phyloP scores from a whole-genome alignment of 495 filamentous ascomycete species.

The Neurospora sp. region DNA sequence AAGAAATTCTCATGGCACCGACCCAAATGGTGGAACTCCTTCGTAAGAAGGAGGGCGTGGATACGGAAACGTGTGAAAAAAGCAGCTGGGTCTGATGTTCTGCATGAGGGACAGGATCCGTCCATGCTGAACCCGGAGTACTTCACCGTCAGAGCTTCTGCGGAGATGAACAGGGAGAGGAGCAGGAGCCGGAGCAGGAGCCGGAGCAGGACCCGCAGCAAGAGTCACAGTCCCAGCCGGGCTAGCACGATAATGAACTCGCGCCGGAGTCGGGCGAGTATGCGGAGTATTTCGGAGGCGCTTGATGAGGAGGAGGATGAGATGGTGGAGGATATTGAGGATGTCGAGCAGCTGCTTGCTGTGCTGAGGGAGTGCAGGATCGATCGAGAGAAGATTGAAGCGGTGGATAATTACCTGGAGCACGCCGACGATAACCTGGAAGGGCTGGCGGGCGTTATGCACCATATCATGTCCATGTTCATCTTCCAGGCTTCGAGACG shows the following conservation, averaged over 20 bases:
- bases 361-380: conserved; percentile 59
- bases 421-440: conserved; percentile 69
- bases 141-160: conserved; percentile 62
- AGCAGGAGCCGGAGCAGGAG: conserved; percentile 25
- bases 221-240: conserved; percentile 5
- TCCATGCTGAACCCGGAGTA: conserved; percentile 74
- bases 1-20: conserved; percentile 81
- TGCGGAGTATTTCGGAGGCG: not conserved
- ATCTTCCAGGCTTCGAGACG: conserved; percentile 83
- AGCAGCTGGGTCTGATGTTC: conserved; percentile 19
- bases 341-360: conserved; percentile 55
- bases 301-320: conserved; percentile 3
- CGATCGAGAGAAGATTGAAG: conserved; percentile 83
- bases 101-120: conserved; percentile 23
- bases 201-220: conserved; percentile 18
- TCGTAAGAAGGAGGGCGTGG: conserved; percentile 84
- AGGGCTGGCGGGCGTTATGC: conserved; percentile 70
- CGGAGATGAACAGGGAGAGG: conserved; percentile 24
- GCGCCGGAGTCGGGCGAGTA: not conserved
- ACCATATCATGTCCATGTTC: conserved; percentile 74
- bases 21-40: conserved; percentile 83
- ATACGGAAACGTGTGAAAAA: conserved; percentile 70
- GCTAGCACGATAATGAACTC: conserved; percentile 9
- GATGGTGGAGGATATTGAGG: conserved; percentile 39
- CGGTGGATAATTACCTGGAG: conserved; percentile 67